phyloP scores from a whole-genome alignment of 164 flowering plant species.

The Tinospora cordifolia region DNA sequence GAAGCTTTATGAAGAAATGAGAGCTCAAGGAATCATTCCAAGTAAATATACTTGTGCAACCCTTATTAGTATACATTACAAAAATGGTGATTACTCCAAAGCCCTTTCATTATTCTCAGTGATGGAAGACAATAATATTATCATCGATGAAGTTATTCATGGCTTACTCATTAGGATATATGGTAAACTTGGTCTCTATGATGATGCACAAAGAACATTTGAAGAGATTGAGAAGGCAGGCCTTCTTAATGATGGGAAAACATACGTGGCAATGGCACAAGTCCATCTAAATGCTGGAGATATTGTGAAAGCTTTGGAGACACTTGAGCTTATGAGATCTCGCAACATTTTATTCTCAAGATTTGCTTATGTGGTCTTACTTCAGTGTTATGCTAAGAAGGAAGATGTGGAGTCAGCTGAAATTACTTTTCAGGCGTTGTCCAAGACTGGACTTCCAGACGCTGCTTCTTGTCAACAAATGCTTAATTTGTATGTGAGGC shows the following conservation, averaged over 20 bases:
- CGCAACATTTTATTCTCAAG: constrained; percentile 59
- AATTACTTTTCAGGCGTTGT: constrained; percentile 53
- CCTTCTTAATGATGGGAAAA: constrained; percentile 64
- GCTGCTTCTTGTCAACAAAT: constrained; percentile 53
- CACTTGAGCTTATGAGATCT: constrained; percentile 60
- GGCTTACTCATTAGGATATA: constrained; percentile 84
- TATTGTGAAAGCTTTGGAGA: constrained; percentile 45
- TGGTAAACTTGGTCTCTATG: constrained; percentile 85
- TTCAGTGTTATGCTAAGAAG: constrained; percentile 59
- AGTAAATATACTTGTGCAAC: constrained; percentile 89
- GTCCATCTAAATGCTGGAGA: constrained; percentile 61
- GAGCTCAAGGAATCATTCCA: constrained; percentile 47
- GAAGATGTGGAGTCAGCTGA: constrained; percentile 67
- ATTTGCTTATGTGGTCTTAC: constrained; percentile 51
- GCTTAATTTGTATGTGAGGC: constrained; percentile 57
- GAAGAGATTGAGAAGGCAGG: constrained; percentile 53
- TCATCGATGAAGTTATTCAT: constrained; percentile 83
- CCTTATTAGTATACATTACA: constrained; percentile 60
- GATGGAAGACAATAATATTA: constrained; percentile 54
- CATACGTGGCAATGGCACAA: constrained; percentile 85
- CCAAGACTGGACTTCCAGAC: constrained; percentile 61
- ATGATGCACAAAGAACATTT: constrained; percentile 74
- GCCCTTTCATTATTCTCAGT: constrained; percentile 74
- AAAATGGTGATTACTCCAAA: constrained; percentile 61
- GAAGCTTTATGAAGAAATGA: constrained; percentile 74